A percentile compares a stretch with the other conserved stretches of the same genome.
phyloP scores from a whole-genome alignment of 2,329 filamentous ascomycete species.

The Diatrype stigma region DNA sequence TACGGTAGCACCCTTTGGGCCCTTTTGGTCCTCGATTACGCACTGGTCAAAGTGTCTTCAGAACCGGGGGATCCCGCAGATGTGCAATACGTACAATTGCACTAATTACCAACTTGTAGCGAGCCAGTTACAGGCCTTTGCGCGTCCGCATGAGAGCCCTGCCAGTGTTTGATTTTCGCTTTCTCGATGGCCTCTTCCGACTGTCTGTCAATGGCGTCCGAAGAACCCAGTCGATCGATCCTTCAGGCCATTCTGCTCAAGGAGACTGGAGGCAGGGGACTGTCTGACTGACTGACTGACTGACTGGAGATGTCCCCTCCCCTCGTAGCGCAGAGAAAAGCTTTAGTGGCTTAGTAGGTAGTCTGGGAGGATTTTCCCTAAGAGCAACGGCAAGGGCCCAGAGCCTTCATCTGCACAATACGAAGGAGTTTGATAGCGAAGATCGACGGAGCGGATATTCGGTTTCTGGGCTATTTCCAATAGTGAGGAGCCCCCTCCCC shows the following conservation, averaged over 20 bases:
- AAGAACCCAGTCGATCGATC: background rate
- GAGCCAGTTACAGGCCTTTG: background rate
- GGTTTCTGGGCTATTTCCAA: slow-evolving; percentile 19
- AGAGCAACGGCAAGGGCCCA: background rate
- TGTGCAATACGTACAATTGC: background rate
- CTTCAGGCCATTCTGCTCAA: background rate
- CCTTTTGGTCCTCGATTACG: background rate
- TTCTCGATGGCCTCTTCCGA: background rate
- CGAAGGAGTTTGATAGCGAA: slow-evolving; percentile 9
- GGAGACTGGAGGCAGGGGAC: too few species aligned
- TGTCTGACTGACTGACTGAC: background rate
- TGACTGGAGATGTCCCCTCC: background rate
- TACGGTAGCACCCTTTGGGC: background rate
- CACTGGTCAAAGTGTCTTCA: background rate
- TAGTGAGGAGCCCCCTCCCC: slow-evolving; percentile 20
- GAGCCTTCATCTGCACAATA: background rate
- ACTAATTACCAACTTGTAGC: too few species aligned
- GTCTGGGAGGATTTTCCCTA: background rate
- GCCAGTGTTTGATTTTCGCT: background rate
- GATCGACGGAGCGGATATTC: slow-evolving; percentile 18
- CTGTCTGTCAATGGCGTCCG: background rate
- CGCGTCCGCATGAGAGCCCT: background rate
- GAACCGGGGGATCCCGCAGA: background rate
- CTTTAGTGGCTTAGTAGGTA: background rate
- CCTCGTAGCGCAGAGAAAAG: background rate